phyloP scores from a whole-genome alignment of 441 rosid genomes.

The Jatropha multifida region DNA sequence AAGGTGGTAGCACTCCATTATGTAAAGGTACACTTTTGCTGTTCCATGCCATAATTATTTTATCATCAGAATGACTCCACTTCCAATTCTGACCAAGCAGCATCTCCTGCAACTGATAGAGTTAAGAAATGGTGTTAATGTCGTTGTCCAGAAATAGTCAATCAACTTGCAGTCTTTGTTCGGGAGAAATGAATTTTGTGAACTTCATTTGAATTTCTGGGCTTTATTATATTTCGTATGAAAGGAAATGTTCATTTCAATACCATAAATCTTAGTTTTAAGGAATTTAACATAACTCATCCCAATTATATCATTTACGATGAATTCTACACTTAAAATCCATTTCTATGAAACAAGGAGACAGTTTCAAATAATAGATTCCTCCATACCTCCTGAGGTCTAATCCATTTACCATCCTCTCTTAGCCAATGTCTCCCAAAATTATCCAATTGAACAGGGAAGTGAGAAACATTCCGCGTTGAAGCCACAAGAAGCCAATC shows the following conservation, averaged over 20 bases:
- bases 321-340: too few species aligned
- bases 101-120: conserved; percentile 70
- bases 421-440: conserved; percentile 58
- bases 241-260: too few species aligned
- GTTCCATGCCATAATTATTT: conserved; percentile 83
- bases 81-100: conserved; percentile 37
- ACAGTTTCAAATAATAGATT: conserved; percentile 20
- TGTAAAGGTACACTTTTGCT: conserved; percentile 52
- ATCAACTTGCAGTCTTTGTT: conserved; percentile 18
- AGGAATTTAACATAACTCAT: too few species aligned
- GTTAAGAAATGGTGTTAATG: conserved; percentile 36
- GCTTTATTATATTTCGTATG: too few species aligned
- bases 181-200: too few species aligned
- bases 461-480: conserved; percentile 38
- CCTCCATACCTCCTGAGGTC: conserved; percentile 61
- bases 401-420: conserved; percentile 45
- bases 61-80: conserved; percentile 46
- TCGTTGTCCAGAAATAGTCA: conserved; percentile 18
- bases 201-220: too few species aligned
- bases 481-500: conserved; percentile 88
- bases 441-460: conserved; percentile 54
- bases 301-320: too few species aligned
- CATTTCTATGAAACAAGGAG: too few species aligned
- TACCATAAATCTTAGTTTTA: too few species aligned
- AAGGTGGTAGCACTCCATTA: conserved; percentile 83